Conservation (phyloP, 2,329 filamentous ascomycete species). For the Rutstroemia sp. region DNA sequence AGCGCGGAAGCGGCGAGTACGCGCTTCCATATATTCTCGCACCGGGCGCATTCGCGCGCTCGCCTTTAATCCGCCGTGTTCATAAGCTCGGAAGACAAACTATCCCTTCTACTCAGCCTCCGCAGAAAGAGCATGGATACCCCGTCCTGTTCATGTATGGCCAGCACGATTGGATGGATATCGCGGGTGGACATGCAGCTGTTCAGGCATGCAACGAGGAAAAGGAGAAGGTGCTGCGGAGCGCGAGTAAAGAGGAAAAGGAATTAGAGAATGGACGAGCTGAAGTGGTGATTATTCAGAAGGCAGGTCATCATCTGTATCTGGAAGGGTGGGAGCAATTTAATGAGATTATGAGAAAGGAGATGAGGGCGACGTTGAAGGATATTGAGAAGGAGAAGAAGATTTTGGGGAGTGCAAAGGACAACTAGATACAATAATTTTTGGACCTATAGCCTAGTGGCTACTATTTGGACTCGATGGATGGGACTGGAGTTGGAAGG, state of each 20-base stretch:
- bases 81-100: conserved; percentile 75
- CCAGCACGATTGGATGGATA: conserved; percentile 98
- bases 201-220: conserved; percentile 71
- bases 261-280: conserved; percentile 68
- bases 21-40: conserved; percentile 87
- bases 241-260: conserved; percentile 61
- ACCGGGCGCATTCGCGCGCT: conserved; percentile 84
- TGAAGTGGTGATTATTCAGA: conserved; percentile 71
- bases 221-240: conserved; percentile 49
- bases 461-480: background rate
- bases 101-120: conserved; percentile 19
- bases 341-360: conserved; percentile 54
- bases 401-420: background rate
- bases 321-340: conserved; percentile 65
- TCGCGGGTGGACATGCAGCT: conserved; percentile 73
- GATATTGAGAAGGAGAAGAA: conserved; percentile 14
- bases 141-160: conserved; percentile 94
- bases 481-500: background rate
- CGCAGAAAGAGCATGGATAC: conserved; percentile 48
- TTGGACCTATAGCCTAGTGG: too few species aligned
- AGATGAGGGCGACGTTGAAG: conserved; percentile 51
- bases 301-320: conserved; percentile 66
- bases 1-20: conserved; percentile 89
- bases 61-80: conserved; percentile 80
- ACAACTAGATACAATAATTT: too few species aligned